Evolutionary conservation across 75 land plant genomes (phyloP).

Genomic region (Picea sitchensis): DNA sequence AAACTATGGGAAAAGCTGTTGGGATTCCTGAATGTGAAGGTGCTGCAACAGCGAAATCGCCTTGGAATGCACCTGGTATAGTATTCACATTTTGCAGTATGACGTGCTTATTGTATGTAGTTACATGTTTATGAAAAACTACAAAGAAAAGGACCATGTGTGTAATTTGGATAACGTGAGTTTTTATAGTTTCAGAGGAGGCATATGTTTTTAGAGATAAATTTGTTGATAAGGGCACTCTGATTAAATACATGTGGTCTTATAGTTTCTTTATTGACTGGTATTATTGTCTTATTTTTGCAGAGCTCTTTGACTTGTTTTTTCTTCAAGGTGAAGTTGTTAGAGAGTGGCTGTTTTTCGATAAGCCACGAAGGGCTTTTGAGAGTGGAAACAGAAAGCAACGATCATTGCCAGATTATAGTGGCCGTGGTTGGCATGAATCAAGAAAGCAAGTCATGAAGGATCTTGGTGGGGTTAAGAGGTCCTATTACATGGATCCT

Average conservation of each 20-base stretch:
- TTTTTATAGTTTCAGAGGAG: neutral
- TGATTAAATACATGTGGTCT: too few relatives aligned
- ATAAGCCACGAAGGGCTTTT: constrained; percentile 40
- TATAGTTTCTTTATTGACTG: too few relatives aligned
- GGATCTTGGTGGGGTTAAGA: constrained; percentile 80
- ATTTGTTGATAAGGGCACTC: neutral
- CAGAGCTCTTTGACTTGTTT: constrained; percentile 52
- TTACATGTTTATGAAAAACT: neutral
- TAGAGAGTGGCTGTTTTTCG: constrained; percentile 47
- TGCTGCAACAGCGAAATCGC: constrained; percentile 36
- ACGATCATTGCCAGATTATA: constrained; percentile 68
- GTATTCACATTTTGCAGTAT: neutral
- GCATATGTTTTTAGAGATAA: neutral
- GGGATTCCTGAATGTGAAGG: constrained; percentile 43
- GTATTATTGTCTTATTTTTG: constrained; percentile 1
- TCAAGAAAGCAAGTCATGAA: constrained; percentile 96
- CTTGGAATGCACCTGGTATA: constrained; percentile 45
- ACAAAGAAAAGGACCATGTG: neutral
- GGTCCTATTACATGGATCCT: constrained; percentile 98
- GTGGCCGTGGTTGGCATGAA: constrained; percentile 97
- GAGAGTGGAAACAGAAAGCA: constrained; percentile 42
- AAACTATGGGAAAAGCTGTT: constrained; percentile 23
- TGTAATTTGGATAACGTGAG: neutral
- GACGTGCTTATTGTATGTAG: neutral
- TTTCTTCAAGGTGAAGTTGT: constrained; percentile 26